Evolutionary conservation across 2,329 filamentous ascomycete species (phyloP).

Genomic region (Cordyceps farinosa): DNA sequence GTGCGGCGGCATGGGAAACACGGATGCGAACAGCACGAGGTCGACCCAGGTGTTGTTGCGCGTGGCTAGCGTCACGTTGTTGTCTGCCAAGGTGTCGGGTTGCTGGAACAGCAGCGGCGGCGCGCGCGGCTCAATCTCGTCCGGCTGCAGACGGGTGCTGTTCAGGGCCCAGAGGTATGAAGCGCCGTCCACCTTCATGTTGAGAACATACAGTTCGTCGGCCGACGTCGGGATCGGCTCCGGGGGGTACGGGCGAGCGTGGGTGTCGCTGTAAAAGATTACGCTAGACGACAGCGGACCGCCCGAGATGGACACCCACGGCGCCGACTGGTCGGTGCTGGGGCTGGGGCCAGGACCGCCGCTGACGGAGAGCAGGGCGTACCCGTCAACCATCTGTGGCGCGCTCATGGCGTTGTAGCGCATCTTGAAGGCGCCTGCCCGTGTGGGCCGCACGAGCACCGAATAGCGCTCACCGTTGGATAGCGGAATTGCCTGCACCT

Average conservation of each 20-base stretch:
- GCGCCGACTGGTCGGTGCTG: slow-evolving; percentile 27
- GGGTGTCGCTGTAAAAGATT: slow-evolving; percentile 41
- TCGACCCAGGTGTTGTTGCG: slow-evolving; percentile 51
- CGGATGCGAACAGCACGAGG: slow-evolving; percentile 46
- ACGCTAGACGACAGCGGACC: slow-evolving; percentile 37
- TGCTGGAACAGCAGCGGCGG: slow-evolving; percentile 47
- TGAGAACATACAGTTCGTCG: slow-evolving; percentile 44
- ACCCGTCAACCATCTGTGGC: slow-evolving; percentile 53
- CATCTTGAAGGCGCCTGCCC: slow-evolving; percentile 50
- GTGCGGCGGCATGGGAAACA: slow-evolving; percentile 47
- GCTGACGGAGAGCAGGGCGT: slow-evolving; percentile 43
- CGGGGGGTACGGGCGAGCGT: slow-evolving; percentile 46
- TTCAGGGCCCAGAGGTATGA: slow-evolving; percentile 54
- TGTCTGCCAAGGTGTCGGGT: slow-evolving; percentile 28
- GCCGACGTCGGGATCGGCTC: slow-evolving; percentile 38
- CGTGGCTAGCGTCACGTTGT: slow-evolving; percentile 49
- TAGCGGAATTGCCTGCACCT: slow-evolving; percentile 44
- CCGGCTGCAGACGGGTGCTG: slow-evolving; percentile 39
- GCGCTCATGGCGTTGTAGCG: slow-evolving; percentile 47
- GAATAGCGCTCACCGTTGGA: slow-evolving; percentile 53
- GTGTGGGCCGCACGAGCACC: slow-evolving; percentile 44
- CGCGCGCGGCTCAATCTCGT: slow-evolving; percentile 29
- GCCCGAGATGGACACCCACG: slow-evolving; percentile 51
- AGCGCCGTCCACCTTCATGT: slow-evolving; percentile 38
- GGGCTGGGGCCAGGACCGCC: slow-evolving; percentile 11